phyloP scores from a whole-genome alignment of 2,329 filamentous ascomycete species.

The Sporothrix protearum region DNA sequence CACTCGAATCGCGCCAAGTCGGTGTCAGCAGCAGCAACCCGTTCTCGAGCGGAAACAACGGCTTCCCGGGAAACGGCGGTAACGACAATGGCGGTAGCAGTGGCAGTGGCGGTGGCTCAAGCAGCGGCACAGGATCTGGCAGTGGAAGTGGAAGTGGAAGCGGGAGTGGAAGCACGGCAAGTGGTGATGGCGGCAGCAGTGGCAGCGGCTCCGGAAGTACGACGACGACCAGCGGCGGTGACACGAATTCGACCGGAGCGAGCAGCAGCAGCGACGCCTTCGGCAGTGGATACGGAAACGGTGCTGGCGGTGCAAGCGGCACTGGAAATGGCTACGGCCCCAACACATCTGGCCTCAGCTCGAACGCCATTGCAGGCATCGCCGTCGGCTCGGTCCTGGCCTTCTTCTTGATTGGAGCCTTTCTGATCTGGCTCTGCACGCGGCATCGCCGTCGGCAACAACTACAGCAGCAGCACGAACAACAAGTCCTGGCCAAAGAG shows the following conservation, averaged over 20 bases:
- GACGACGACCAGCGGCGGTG: neutral
- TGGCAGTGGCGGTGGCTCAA: neutral
- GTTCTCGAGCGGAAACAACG: neutral
- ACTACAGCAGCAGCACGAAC: neutral
- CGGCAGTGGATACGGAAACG: neutral
- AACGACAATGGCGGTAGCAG: neutral
- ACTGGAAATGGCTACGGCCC: neutral
- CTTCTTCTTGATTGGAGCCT: neutral
- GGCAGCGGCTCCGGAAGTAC: neutral
- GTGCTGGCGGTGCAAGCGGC: neutral
- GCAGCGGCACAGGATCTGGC: neutral
- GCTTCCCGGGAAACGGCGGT: neutral
- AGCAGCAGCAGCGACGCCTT: neutral
- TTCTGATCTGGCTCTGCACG: conserved; percentile 14
- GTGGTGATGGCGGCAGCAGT: neutral
- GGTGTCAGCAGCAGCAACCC: conserved; percentile 14
- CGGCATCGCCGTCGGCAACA: neutral
- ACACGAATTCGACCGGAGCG: neutral
- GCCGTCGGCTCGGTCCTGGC: conserved; percentile 12
- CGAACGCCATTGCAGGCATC: conserved; percentile 18
- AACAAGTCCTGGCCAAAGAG: neutral
- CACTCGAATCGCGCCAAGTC: neutral
- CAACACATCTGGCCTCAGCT: neutral
- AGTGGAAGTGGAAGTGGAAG: neutral
- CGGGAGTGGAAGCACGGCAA: neutral